Evolutionary conservation across 306 rosid species (phyloP), one percentile per base, ranked within the genome.

Genomic region (Cyclanthera cordifolia): DNA sequence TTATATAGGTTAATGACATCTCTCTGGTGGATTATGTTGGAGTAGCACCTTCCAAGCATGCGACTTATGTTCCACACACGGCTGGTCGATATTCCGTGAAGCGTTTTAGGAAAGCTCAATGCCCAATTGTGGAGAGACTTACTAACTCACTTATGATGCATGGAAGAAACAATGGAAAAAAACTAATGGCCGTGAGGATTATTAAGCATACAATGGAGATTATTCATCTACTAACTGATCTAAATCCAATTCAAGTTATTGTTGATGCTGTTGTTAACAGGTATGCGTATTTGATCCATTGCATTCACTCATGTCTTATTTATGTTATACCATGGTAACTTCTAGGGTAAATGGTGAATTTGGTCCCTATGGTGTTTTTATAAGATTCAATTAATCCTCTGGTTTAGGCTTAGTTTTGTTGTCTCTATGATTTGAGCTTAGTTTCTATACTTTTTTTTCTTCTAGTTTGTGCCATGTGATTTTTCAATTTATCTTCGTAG

Each of bases 71-170:
- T 73, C 90, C 90, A 15, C 90, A 85, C 76, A 85, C 87, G 4
- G 87, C 90, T 50, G 90, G 90, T 1, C 80, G 90, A 49, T 85
- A 82, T 68, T 85, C 90, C 0, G 79, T 67, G 6, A 85, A 82
- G 82, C 55, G 90, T 8, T 85, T 85, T 73, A 75, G 90, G 53
- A 85, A 85, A 27, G 90, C 90, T 0, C 87, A 85, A 71, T 85
- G 90, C 59, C 87, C 90, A 14, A 83, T 85, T 19, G 74, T 85
- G 25, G 90, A 85, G 85, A 83, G 90, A 54, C 85, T 85, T 67
- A 85, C 90, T 1, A 85, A 85, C 75, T 85, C 87, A 1, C 82
- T 85, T 46, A 85, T 85, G 87, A 85, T 85, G 90, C 87, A 85
- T 8, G 90, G 90, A 0, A 76, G 90, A 48, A 85, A 85, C 79